Conservation (phyloP, 306 rosid species). For the Clitoria ternatea region DNA sequence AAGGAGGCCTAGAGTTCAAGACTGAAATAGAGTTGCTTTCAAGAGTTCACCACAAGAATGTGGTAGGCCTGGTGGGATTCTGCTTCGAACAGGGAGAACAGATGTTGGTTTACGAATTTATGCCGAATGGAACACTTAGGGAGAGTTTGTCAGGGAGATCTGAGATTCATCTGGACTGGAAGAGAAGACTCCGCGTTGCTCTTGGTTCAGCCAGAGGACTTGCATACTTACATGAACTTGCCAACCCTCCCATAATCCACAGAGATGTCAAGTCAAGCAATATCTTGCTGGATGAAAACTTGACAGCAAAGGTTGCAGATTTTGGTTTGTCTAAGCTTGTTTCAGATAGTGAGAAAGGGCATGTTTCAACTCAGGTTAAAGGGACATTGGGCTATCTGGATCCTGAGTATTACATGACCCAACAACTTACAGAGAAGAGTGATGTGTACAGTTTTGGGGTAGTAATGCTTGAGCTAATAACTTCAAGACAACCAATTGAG, state of each 20-base stretch:
- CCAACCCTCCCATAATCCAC: slow-evolving; percentile 94
- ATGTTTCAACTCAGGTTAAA: slow-evolving; percentile 92
- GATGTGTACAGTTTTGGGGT: slow-evolving; percentile 95
- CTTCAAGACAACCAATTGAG: slow-evolving; percentile 79
- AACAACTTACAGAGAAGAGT: slow-evolving; percentile 82
- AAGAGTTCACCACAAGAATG: slow-evolving; percentile 97
- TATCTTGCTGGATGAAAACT: slow-evolving; percentile 72
- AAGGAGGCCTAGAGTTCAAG: slow-evolving; percentile 92
- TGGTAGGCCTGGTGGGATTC: slow-evolving; percentile 89
- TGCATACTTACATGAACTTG: slow-evolving; percentile 92
- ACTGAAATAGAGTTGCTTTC: slow-evolving; percentile 95
- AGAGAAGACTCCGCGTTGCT: slow-evolving; percentile 85
- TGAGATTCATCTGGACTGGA: slow-evolving; percentile 84
- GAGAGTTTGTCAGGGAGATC: slow-evolving; percentile 75
- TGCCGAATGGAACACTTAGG: slow-evolving; percentile 81
- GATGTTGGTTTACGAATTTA: slow-evolving; percentile 82
- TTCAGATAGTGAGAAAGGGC: slow-evolving; percentile 71
- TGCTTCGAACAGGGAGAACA: slow-evolving; percentile 97
- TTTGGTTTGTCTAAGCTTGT: slow-evolving; percentile 90
- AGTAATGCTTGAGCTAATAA: slow-evolving; percentile 80
- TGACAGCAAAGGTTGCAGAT: slow-evolving; percentile 93
- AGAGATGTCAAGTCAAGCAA: slow-evolving; percentile 86
- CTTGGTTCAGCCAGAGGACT: slow-evolving; percentile 97
- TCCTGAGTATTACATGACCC: slow-evolving; percentile 95
- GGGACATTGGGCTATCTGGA: slow-evolving; percentile 96